Evolutionary conservation across 2,329 filamentous ascomycete genomes (phyloP).

Genomic region (Diplodia corticola): DNA sequence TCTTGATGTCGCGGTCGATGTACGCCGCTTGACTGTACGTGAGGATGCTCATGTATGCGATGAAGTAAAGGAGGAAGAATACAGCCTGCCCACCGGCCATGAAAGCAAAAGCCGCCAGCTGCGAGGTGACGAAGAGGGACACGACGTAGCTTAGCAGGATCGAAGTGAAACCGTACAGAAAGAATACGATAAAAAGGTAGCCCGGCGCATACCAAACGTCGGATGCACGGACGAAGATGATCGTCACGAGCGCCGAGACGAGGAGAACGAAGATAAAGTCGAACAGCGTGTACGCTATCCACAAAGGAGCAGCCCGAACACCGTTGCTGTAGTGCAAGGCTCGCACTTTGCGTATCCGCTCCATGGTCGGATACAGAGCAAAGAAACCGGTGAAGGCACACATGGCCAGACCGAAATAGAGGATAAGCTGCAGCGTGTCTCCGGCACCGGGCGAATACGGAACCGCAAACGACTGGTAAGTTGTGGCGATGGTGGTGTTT

Average conservation of each 20-base stretch:
- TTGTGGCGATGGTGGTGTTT: conserved; percentile 68
- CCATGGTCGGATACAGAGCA: conserved; percentile 82
- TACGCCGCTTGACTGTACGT: conserved; percentile 71
- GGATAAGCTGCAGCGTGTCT: conserved; percentile 72
- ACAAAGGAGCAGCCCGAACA: conserved; percentile 76
- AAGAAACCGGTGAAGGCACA: conserved; percentile 83
- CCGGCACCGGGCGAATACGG: conserved; percentile 70
- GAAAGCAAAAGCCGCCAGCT: conserved; percentile 82
- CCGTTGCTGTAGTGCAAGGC: conserved; percentile 91
- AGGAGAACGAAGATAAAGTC: conserved; percentile 74
- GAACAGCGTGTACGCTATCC: conserved; percentile 79
- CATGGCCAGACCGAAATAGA: conserved; percentile 80
- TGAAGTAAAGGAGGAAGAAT: conserved; percentile 51
- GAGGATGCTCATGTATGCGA: conserved; percentile 58
- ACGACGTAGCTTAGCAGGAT: conserved; percentile 77
- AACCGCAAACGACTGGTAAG: conserved; percentile 73
- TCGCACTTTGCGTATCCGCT: conserved; percentile 75
- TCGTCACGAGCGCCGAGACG: conserved; percentile 65
- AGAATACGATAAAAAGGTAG: conserved; percentile 79
- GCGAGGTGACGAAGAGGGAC: conserved; percentile 75
- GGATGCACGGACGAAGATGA: conserved; percentile 66
- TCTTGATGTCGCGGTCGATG: conserved; percentile 66
- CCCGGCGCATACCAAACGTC: conserved; percentile 74
- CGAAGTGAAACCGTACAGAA: conserved; percentile 77
- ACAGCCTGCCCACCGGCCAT: conserved; percentile 72